phyloP scores from a whole-genome alignment of 371 early-diverging fungal species.

The Mortierella sp. region DNA sequence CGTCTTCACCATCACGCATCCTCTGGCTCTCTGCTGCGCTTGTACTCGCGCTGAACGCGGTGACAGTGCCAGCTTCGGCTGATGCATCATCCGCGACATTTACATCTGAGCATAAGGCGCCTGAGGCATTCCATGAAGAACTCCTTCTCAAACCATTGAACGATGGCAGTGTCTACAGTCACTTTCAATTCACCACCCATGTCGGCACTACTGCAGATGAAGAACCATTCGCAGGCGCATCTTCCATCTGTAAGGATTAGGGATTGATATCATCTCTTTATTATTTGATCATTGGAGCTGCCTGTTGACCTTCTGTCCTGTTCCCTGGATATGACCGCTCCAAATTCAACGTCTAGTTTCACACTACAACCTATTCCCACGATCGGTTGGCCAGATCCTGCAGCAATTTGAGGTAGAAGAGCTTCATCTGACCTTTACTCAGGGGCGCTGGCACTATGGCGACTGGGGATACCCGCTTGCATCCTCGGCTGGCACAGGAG shows the following conservation, averaged over 20 bases:
- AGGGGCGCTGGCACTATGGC: constrained; percentile 87
- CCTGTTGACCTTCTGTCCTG: constrained; percentile 18
- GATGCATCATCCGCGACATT: background rate
- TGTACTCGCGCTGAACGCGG: constrained; percentile 2
- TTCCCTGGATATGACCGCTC: too few relatives aligned
- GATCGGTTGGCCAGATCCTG: constrained; percentile 87
- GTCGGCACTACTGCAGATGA: constrained; percentile 54
- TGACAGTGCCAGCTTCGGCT: background rate
- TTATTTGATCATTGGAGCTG: constrained; percentile 1
- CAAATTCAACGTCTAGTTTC: constrained; percentile 56
- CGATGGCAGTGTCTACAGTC: constrained; percentile 83
- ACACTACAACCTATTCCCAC: constrained; percentile 84
- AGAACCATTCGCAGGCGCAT: constrained; percentile 35
- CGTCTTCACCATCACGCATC: constrained; percentile 2
- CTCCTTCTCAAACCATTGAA: constrained; percentile 70
- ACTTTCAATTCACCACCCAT: constrained; percentile 77
- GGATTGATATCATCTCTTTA: background rate
- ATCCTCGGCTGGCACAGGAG: constrained; percentile 75
- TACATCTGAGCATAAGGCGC: constrained; percentile 15
- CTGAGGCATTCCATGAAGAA: constrained; percentile 68
- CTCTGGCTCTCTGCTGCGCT: background rate
- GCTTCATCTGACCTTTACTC: constrained; percentile 89
- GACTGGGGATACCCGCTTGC: constrained; percentile 79
- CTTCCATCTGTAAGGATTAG: constrained; percentile 31
- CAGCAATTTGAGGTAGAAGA: constrained; percentile 78